A percentile compares a stretch with the other conserved stretches of the same genome.
These are phyloP conservation scores for Sugiyamaella novakii DNA, from an alignment of 1,139 yeast species.

Conservation along the genomic window DNA sequence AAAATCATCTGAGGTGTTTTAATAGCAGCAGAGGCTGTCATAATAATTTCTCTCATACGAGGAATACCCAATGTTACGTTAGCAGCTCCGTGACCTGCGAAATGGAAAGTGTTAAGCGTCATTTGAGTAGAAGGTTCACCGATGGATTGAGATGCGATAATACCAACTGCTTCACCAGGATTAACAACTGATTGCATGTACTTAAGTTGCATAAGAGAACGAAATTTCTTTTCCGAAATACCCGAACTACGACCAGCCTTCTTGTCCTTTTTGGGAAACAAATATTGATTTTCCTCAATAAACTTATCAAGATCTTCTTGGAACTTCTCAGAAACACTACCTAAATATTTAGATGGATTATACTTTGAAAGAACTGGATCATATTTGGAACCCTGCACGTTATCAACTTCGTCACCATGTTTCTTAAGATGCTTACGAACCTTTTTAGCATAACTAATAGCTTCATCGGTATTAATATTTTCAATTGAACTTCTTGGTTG, in stretches of 20 bases:
- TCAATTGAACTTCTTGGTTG: constrained; percentile 78
- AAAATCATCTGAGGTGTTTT: constrained; percentile 98
- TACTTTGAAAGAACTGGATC: constrained; percentile 88
- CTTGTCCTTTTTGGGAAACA: constrained; percentile 55
- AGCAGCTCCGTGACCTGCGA: constrained; percentile 99
- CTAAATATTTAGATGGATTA: constrained; percentile 87
- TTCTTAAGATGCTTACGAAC: constrained; percentile 73
- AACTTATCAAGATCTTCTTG: constrained; percentile 76
- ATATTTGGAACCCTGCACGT: constrained; percentile 59
- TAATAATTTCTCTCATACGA: constrained; percentile 99
- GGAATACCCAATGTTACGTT: constrained; percentile 99
- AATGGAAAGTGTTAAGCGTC: constrained; percentile 99
- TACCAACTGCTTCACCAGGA: constrained; percentile 99
- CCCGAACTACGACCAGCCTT: constrained; percentile 38
- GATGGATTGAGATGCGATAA: constrained; percentile 95
- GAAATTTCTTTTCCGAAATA: constrained; percentile 81
- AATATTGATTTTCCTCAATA: constrained; percentile 52
- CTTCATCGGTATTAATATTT: constrained; percentile 79
- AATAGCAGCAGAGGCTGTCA: constrained; percentile 95
- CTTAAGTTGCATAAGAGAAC: constrained; percentile 96
- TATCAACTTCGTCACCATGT: constrained; percentile 60
- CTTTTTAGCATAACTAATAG: constrained; percentile 79
- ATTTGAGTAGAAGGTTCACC: constrained; percentile 99
- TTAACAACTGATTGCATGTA: constrained; percentile 94
- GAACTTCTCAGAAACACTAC: constrained; percentile 90